phyloP scores from a whole-genome alignment of 23 red algal species.

The Gracilaria vermiculophylla region DNA sequence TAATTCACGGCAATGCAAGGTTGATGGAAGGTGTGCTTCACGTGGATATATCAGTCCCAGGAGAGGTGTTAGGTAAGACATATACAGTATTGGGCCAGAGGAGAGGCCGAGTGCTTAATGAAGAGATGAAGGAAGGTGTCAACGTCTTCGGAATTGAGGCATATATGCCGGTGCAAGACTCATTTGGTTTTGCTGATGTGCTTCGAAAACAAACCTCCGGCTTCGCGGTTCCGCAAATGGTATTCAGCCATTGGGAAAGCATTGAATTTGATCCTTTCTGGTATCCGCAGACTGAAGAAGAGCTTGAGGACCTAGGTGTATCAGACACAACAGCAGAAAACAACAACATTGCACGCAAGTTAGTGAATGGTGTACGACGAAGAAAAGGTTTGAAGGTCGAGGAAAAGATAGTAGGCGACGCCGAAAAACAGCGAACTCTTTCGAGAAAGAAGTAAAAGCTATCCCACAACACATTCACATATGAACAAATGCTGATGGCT shows the following conservation, averaged over 20 bases:
- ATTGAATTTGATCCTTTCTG: slow-evolving; percentile 94
- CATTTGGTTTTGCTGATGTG: slow-evolving; percentile 90
- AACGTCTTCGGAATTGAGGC: slow-evolving; percentile 87
- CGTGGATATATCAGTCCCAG: slow-evolving; percentile 78
- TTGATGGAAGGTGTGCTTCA: slow-evolving; percentile 82
- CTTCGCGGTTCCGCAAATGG: slow-evolving; percentile 84
- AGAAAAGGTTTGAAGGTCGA: slow-evolving; percentile 90
- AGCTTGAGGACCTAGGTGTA: slow-evolving; percentile 83
- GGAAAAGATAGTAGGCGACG: slow-evolving; percentile 90
- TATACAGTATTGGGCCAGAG: slow-evolving; percentile 83
- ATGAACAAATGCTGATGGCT: background rate
- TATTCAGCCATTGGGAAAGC: slow-evolving; percentile 84
- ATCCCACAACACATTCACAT: background rate
- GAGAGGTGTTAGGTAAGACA: slow-evolving; percentile 76
- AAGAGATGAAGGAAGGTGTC: slow-evolving; percentile 84
- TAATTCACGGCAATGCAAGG: slow-evolving; percentile 73
- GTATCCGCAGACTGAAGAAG: slow-evolving; percentile 85
- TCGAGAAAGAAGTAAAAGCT: slow-evolving; percentile 85
- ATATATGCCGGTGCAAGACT: slow-evolving; percentile 79
- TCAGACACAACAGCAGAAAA: slow-evolving; percentile 76
- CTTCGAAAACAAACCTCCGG: slow-evolving; percentile 86
- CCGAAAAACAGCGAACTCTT: slow-evolving; percentile 97
- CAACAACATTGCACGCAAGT: slow-evolving; percentile 91
- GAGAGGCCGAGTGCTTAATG: slow-evolving; percentile 77
- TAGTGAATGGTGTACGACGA: slow-evolving; percentile 73